Percentiles rank a stretch among this genome's conserved stretches.
Conservation (phyloP, 257 asterid genomes). For the Penstemon newberryi region DNA sequence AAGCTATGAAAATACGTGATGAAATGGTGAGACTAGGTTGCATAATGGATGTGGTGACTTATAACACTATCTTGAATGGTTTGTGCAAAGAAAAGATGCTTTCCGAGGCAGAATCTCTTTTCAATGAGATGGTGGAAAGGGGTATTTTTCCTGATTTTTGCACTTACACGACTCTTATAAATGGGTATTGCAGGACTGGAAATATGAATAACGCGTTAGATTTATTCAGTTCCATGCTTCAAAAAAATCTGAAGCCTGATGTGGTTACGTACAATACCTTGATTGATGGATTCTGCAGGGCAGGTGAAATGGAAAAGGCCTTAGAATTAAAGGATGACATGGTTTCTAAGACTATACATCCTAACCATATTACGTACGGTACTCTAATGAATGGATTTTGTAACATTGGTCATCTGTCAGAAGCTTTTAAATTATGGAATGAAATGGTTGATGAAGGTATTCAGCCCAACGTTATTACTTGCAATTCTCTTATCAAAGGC, state of each 20-base stretch:
- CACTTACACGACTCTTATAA: slow-evolving; percentile 63
- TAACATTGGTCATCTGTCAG: slow-evolving; percentile 43
- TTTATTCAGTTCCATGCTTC: slow-evolving; percentile 53
- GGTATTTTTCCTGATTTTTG: slow-evolving; percentile 66
- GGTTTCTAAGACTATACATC: slow-evolving; percentile 48
- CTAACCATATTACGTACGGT: slow-evolving; percentile 59
- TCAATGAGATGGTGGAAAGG: slow-evolving; percentile 76
- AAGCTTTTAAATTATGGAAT: slow-evolving; percentile 61
- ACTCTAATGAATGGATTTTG: slow-evolving; percentile 70
- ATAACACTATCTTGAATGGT: slow-evolving; percentile 65
- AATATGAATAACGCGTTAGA: slow-evolving; percentile 48
- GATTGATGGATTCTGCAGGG: slow-evolving; percentile 71
- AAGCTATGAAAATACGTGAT: slow-evolving; percentile 65
- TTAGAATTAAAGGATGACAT: slow-evolving; percentile 51
- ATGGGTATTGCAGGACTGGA: slow-evolving; percentile 65
- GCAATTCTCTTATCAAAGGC: slow-evolving; percentile 71
- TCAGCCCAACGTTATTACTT: slow-evolving; percentile 55
- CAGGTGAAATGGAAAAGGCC: slow-evolving; percentile 59
- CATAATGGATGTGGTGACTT: slow-evolving; percentile 68
- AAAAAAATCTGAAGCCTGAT: slow-evolving; percentile 59
- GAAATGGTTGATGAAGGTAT: slow-evolving; percentile 64
- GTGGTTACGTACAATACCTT: slow-evolving; percentile 60
- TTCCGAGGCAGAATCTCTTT: slow-evolving; percentile 53
- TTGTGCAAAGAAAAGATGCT: slow-evolving; percentile 64
- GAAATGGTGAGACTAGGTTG: slow-evolving; percentile 65